These are phyloP conservation scores for Pseudogymnoascus sp. DNA, from an alignment of 2,329 filamentous ascomycete genomes.

Conservation along the genomic window DNA sequence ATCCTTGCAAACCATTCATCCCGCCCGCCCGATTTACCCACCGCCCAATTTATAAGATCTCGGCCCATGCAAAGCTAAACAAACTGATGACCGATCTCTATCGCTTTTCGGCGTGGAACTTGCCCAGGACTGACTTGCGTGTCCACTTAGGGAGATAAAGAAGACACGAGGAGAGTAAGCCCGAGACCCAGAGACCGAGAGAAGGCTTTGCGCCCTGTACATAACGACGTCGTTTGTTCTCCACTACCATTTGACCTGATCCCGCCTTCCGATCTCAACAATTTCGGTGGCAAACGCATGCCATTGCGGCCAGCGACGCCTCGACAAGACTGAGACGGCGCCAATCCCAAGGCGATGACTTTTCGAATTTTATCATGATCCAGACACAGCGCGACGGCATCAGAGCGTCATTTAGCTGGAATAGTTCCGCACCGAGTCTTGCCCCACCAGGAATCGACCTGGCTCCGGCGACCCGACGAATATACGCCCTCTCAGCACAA, in stretches of 20 bases:
- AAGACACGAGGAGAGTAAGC: background rate
- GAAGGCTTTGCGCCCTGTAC: background rate
- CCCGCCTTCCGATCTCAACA: background rate
- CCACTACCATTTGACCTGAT: background rate
- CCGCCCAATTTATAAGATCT: slow-evolving; percentile 5
- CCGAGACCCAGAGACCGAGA: background rate
- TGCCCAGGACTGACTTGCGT: background rate
- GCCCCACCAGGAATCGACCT: background rate
- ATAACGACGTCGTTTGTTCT: background rate
- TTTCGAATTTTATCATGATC: background rate
- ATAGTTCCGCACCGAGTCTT: background rate
- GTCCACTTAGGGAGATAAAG: background rate
- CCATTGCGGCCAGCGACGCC: background rate
- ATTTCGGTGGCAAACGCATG: background rate
- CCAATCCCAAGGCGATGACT: background rate
- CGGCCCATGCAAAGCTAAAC: slow-evolving; percentile 2
- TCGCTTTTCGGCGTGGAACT: background rate
- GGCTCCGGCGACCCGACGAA: background rate
- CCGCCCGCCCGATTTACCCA: background rate
- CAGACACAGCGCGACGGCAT: slow-evolving; percentile 3
- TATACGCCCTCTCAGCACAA: background rate
- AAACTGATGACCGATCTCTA: background rate
- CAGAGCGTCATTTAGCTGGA: slow-evolving; percentile 1
- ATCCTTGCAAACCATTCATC: background rate
- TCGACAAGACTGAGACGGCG: background rate